Percentiles rank a stretch among this genome's conserved stretches.
Conservation (phyloP, 768 basidiomycete species). For the Boletus bicolor region DNA sequence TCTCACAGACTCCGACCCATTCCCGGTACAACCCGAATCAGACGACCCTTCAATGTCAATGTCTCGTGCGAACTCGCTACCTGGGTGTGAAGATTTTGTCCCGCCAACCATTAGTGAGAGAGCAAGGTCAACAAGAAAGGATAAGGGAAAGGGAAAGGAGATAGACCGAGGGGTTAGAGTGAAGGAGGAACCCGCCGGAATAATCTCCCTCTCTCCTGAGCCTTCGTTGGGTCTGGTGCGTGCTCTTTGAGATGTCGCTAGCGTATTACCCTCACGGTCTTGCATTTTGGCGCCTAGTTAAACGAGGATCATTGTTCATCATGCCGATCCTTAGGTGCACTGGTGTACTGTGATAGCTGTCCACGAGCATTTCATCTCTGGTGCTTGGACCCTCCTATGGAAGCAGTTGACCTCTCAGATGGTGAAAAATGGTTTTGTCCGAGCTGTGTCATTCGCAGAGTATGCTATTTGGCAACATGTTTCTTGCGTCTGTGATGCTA, state of each 20-base stretch:
- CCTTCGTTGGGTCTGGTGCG: conserved; percentile 36
- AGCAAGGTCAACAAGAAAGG: conserved; percentile 31
- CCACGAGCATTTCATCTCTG: conserved; percentile 93
- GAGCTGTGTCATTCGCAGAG: conserved; percentile 63
- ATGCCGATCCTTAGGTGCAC: conserved; percentile 75
- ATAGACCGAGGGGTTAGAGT: conserved; percentile 36
- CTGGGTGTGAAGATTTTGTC: conserved; percentile 28
- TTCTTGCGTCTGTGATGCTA: conserved; percentile 5
- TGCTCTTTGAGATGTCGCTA: conserved; percentile 10
- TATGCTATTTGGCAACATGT: conserved; percentile 31
- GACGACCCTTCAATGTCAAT: conserved; percentile 49
- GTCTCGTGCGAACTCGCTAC: conserved; percentile 61
- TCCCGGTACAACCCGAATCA: conserved; percentile 54
- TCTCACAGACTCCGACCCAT: conserved; percentile 50
- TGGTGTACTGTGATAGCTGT: conserved; percentile 97
- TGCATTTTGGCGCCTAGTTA: conserved; percentile 29
- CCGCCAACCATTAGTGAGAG: conserved; percentile 24
- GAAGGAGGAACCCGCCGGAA: conserved; percentile 43
- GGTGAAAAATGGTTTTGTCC: conserved; percentile 79
- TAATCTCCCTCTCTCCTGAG: conserved; percentile 37
- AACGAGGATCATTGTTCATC: conserved; percentile 88
- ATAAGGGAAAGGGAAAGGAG: conserved; percentile 51
- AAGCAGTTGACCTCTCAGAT: conserved; percentile 81
- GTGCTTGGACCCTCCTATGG: conserved; percentile 96
- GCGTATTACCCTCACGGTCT: conserved; percentile 16